Base-by-base conservation (phyloP, 2,329 filamentous ascomycete genomes). In the Zasmidium citrigriseum region DNA sequence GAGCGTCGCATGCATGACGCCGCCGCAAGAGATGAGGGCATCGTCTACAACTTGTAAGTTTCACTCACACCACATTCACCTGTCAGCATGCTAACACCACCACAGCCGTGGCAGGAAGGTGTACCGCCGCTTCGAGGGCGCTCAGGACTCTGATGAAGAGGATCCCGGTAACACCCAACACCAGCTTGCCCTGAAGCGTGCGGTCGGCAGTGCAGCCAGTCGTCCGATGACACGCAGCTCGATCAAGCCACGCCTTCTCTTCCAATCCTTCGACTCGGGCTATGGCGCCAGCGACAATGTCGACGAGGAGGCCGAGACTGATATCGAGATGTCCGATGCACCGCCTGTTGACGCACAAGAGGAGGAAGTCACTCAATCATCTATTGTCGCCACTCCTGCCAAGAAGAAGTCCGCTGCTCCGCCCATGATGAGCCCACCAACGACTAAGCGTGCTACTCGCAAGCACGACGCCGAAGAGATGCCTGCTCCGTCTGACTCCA, bases 1-100 rank as follows among this genome's bases (percentile, higher is more conserved):
- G 77, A 83, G 38, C 52, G 47, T 11, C 62, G 60, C 2, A 78
- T 91, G 60, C 84, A 90, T 5, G 83, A 89, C 47, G 85, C 85
- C 14, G 81, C 83, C 2, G 74, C 80, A 27, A 86, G 88, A 25
- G 82, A 87, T 3, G 89, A 93, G 72, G 90, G 90, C 59, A 82
- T 91, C 70, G 78, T 92, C 61, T 91, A 87, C 67, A 83, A 87
- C 12, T 93, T 93, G 89, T 92, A 82, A 83, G 89, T 87, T 64
- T 20, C 24, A 12, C 11, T 24, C 46, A 22, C 25, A 46, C n/a
- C 23, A 38, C 59, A 52, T 57, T 56, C 10, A 25, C 4, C 16
- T 16, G 41, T 47, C 27, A 48, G 27, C 50, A 55, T 68, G 73
- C 54, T 61, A 52, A 72, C 73, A 62, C 27, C 23, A 49, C 23